Conservation (phyloP, 768 basidiomycete genomes). For the Austroboletus festivus region DNA sequence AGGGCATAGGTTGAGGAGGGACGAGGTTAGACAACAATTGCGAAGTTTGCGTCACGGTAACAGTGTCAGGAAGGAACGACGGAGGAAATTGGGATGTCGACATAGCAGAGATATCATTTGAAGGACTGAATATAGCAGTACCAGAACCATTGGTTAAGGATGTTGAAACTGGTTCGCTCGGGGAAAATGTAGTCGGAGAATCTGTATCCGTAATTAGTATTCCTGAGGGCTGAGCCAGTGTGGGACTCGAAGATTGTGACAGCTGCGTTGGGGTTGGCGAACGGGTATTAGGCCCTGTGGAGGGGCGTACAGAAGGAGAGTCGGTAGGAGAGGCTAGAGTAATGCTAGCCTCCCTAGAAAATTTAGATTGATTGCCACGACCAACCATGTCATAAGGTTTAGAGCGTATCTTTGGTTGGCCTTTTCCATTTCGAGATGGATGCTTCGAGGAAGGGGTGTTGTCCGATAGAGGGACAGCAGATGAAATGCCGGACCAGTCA, state of each 20-base stretch:
- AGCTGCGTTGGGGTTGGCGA: slow-evolving; percentile 30
- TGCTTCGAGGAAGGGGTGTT: slow-evolving; percentile 46
- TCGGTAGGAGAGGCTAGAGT: slow-evolving; percentile 48
- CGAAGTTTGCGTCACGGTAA: slow-evolving; percentile 16
- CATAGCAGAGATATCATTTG: slow-evolving; percentile 13
- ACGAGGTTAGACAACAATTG: slow-evolving; percentile 19
- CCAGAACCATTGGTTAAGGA: slow-evolving; percentile 6
- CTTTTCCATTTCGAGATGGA: slow-evolving; percentile 42
- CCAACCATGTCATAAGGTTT: slow-evolving; percentile 63
- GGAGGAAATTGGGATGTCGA: slow-evolving; percentile 17
- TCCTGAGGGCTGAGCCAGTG: slow-evolving; percentile 3
- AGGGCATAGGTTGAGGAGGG: slow-evolving; percentile 46
- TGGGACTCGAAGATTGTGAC: slow-evolving; percentile 17
- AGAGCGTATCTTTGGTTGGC: slow-evolving; percentile 52
- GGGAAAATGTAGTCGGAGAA: slow-evolving; percentile 1
- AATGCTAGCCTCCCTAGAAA: slow-evolving; percentile 55
- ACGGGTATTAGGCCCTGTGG: slow-evolving; percentile 33
- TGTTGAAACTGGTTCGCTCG: slow-evolving; percentile 10
- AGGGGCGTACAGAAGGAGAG: slow-evolving; percentile 37
- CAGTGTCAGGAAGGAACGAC: slow-evolving; percentile 16
- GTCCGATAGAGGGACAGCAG: slow-evolving; percentile 25
- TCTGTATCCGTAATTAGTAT: slow-evolving; percentile 5
- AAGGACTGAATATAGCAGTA: slow-evolving; percentile 13
- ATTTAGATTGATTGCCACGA: slow-evolving; percentile 38
- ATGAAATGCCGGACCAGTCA: slow-evolving; percentile 51